Conservation (phyloP, 106 monocot genomes). For the Allium sativum region DNA sequence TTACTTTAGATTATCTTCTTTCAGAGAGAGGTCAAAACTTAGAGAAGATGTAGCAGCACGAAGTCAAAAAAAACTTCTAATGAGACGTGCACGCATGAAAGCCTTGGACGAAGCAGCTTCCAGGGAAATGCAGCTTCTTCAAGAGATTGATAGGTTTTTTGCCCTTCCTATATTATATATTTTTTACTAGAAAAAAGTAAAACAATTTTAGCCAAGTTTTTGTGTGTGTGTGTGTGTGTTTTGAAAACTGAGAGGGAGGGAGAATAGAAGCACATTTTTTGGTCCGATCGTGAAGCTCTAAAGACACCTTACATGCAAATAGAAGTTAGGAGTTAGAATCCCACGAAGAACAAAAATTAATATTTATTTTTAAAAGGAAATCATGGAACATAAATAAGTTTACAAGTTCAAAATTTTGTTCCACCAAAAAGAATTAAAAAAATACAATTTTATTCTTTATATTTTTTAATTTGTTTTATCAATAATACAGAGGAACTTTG, state of each 20-base stretch:
- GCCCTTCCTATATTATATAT: constrained; percentile 5
- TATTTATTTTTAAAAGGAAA: too few relatives aligned
- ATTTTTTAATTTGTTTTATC: background rate
- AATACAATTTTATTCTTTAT: too few relatives aligned
- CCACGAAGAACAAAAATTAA: too few relatives aligned
- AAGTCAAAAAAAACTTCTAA: constrained; percentile 67
- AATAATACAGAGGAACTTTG: too few relatives aligned
- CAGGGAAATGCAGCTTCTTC: constrained; percentile 75
- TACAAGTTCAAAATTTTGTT: too few relatives aligned
- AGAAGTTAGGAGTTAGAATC: too few relatives aligned
- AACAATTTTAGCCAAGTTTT: background rate
- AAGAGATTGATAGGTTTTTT: constrained; percentile 73
- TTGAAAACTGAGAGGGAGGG: too few relatives aligned
- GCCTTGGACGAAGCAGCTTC: constrained; percentile 63
- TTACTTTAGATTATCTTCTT: background rate
- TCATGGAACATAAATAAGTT: too few relatives aligned
- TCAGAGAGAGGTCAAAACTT: constrained; percentile 73
- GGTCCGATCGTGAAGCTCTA: too few relatives aligned
- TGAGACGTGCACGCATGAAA: constrained; percentile 53
- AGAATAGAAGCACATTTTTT: too few relatives aligned
- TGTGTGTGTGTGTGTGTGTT: background rate
- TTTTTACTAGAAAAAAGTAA: background rate
- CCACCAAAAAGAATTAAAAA: too few relatives aligned
- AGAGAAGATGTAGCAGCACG: constrained; percentile 78
- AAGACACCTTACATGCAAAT: too few relatives aligned